phyloP scores from a whole-genome alignment of 306 rosid species.

The Ziziphus jujuba region DNA sequence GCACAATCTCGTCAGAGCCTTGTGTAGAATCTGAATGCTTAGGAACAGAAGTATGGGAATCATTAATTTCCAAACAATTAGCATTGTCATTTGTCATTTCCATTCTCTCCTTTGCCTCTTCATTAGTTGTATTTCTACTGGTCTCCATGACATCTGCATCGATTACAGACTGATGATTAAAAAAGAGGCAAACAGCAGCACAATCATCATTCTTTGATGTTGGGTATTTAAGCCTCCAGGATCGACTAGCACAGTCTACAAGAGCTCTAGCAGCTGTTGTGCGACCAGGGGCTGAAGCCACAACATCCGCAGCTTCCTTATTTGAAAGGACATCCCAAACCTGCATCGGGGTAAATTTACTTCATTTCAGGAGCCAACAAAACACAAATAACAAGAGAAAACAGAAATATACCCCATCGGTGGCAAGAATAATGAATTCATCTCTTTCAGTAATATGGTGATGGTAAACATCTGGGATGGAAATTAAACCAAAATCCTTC shows the following conservation, averaged over 20 bases:
- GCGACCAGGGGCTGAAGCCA: slow-evolving; percentile 52
- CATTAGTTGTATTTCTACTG: slow-evolving; percentile 4
- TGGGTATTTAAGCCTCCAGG: slow-evolving; percentile 61
- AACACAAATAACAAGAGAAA: slow-evolving; percentile 2
- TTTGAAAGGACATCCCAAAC: slow-evolving; percentile 63
- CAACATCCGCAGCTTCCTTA: slow-evolving; percentile 54
- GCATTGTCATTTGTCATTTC: slow-evolving; percentile 13
- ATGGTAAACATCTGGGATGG: slow-evolving; percentile 49
- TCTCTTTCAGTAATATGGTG: slow-evolving; percentile 43
- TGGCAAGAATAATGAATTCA: slow-evolving; percentile 51
- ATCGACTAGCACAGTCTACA: slow-evolving; percentile 48
- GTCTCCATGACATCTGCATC: slow-evolving; percentile 15
- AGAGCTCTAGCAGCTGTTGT: slow-evolving; percentile 57
- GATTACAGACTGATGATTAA: slow-evolving; percentile 25
- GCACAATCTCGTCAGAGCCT: slow-evolving; percentile 38
- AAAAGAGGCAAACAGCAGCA: slow-evolving; percentile 59
- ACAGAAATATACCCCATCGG: slow-evolving; percentile 51
- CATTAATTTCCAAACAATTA: slow-evolving; percentile 3
- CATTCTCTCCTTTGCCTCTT: slow-evolving; percentile 21
- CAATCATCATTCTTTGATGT: slow-evolving; percentile 62
- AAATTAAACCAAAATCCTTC: slow-evolving; percentile 58
- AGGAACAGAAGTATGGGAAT: slow-evolving; percentile 13
- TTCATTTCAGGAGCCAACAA: not conserved
- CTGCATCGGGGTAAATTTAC: slow-evolving; percentile 22
- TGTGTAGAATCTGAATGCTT: slow-evolving; percentile 22